Base-by-base conservation (phyloP, 1,284 basidiomycete genomes). In the Leccinum angustisporum region DNA sequence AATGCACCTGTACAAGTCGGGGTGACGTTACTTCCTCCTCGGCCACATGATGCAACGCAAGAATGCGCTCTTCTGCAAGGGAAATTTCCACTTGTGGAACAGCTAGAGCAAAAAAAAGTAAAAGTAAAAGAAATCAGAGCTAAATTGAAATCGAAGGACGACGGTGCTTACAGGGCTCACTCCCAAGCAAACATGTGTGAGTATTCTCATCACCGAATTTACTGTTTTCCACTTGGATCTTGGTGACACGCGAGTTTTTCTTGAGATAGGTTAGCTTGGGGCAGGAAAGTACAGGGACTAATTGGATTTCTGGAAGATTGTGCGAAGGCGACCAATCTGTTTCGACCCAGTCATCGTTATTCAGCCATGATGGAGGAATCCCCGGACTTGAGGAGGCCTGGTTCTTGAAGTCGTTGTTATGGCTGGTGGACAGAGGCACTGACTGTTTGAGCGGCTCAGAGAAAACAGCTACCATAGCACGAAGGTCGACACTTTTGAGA, bases 131-230 rank as follows among this genome's bases (percentile, higher is more conserved):
- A 33, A 31, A 27, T 57, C 18, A 34, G 43, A 18, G 10, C 18
- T 53, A 21, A 4, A 21, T 51, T 65, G 63, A 61, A 16, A 27
- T n/a, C 27, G 51, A 57, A 62, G 54, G 18, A 51, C 34, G 58
- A 61, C 58, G 34, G 13, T 51, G 33, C 87, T 68, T 68, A 94
- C 93, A 86, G 27, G 83, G 80, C 71, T 90, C 85, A 64, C 86
- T 84, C 2, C 91, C 91, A 46, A 96, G 83, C 59, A 94, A 81
- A 75, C 97, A 99, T 5, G 84, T 82, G 73, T 99, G 97, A 1
- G 92, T 90, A 61, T 86, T 77, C 74, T 99, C 96, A 57, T 86
- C 80, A 0, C 96, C 96, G 72, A 99, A 99, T 75, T 97, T 97
- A 74, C 81, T 90, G 64, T 75, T 73, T 68, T 82, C 75, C 34